Conservation (phyloP, 1,139 yeast genomes). For the Geotrichum histeridarum region DNA sequence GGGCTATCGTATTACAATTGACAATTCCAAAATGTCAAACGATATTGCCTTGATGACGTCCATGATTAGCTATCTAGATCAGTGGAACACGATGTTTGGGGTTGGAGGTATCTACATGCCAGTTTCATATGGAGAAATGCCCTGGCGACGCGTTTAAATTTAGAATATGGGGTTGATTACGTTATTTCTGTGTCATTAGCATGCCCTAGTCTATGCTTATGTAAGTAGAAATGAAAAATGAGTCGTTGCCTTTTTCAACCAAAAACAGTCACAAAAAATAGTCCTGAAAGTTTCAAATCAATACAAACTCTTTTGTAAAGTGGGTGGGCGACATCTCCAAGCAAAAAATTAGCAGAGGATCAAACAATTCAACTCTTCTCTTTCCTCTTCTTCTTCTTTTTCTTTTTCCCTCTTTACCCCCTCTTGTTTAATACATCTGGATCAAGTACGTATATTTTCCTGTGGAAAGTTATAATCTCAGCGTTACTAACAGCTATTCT, state of each 20-base stretch:
- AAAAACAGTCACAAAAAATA: neutral
- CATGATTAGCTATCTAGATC: conserved; percentile 55
- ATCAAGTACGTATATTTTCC: conserved; percentile 10
- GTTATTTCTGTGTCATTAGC: no score
- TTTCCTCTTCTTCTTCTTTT: conserved; percentile 4
- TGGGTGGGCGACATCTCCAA: no score
- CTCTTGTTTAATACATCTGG: conserved; percentile 10
- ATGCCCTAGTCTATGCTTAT: neutral
- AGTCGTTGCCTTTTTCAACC: neutral
- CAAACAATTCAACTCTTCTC: neutral
- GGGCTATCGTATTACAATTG: conserved; percentile 52
- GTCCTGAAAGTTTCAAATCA: neutral
- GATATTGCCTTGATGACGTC: conserved; percentile 58
- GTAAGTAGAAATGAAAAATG: neutral
- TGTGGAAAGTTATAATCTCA: neutral
- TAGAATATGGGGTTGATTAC: neutral
- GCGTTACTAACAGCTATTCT: neutral
- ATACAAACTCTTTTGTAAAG: no score
- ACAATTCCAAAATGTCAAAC: conserved; percentile 49
- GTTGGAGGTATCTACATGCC: conserved; percentile 60
- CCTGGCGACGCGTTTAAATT: conserved; percentile 54
- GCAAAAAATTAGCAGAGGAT: no score
- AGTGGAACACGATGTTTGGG: conserved; percentile 57
- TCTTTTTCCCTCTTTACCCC: conserved; percentile 9
- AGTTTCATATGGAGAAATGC: conserved; percentile 47